Percentiles rank a stretch among this genome's conserved stretches.
These are phyloP conservation scores for Curvularia lunata DNA, from an alignment of 2,329 filamentous ascomycete genomes.

Conservation along the genomic window DNA sequence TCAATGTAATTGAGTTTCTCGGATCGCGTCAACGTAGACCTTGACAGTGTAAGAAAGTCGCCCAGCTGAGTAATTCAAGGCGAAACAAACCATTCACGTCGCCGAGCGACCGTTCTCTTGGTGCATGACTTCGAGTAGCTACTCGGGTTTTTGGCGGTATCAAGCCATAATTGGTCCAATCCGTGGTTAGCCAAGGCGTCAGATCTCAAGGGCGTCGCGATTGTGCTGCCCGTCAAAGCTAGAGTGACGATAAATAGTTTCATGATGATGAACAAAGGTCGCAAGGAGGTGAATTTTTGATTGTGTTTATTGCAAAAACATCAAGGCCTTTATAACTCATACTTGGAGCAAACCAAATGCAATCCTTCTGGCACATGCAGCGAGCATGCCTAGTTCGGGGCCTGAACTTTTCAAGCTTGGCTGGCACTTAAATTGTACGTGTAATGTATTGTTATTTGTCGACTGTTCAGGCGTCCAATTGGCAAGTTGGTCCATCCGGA, in stretches of 20 bases:
- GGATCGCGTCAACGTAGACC: neutral
- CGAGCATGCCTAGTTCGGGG: neutral
- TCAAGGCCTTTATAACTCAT: neutral
- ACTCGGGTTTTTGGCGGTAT: neutral
- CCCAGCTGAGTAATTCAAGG: neutral
- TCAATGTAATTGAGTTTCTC: neutral
- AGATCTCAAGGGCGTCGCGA: neutral
- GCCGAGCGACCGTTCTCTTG: neutral
- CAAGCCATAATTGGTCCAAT: neutral
- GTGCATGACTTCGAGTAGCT: neutral
- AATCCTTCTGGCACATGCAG: neutral
- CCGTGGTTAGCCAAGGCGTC: neutral
- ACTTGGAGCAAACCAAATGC: neutral
- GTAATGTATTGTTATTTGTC: neutral
- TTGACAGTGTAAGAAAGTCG: neutral
- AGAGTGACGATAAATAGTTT: neutral
- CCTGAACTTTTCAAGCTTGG: neutral
- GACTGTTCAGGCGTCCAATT: neutral
- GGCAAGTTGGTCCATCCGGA: neutral
- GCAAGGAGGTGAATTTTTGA: neutral
- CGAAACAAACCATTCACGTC: neutral
- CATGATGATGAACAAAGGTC: neutral
- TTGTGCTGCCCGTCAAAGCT: neutral
- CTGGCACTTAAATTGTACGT: neutral
- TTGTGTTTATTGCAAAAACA: neutral